A percentile compares a stretch with the other conserved stretches of the same genome.
phyloP scores from a whole-genome alignment of 1,284 basidiomycete species.

The Ganoderma resinaceum region DNA sequence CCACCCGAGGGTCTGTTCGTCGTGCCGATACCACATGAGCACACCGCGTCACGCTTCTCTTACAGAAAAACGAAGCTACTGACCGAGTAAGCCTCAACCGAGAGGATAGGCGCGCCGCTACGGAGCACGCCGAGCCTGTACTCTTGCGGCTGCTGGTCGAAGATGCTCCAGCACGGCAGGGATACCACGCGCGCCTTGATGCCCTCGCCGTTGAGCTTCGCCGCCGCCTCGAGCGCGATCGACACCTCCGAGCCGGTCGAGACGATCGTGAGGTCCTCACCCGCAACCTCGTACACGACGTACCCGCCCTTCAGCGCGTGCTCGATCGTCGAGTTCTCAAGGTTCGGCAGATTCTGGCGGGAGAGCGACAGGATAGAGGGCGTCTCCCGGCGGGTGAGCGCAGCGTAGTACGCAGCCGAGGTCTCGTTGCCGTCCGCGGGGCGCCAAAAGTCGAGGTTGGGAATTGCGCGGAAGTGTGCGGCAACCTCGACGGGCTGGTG shows the following conservation, averaged over 20 bases:
- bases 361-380: slow-evolving; percentile 91
- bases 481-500: slow-evolving; percentile 95
- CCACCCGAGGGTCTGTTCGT: slow-evolving; percentile 77
- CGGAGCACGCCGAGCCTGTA: slow-evolving; percentile 89
- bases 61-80: slow-evolving; percentile 30
- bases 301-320: slow-evolving; percentile 88
- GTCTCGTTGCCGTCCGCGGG: slow-evolving; percentile 96
- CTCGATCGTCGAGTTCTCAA: slow-evolving; percentile 89
- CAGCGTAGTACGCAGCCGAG: slow-evolving; percentile 87
- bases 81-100: slow-evolving; percentile 85
- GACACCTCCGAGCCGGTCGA: slow-evolving; percentile 89
- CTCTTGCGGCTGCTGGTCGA: slow-evolving; percentile 83
- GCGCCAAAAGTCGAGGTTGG: slow-evolving; percentile 92
- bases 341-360: slow-evolving; percentile 93
- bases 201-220: slow-evolving; percentile 77
- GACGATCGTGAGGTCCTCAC: slow-evolving; percentile 87
- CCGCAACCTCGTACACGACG: slow-evolving; percentile 81
- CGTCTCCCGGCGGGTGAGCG: slow-evolving; percentile 76
- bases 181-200: slow-evolving; percentile 87
- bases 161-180: slow-evolving; percentile 90
- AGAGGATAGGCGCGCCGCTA: slow-evolving; percentile 89
- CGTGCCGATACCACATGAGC: slow-evolving; percentile 5
- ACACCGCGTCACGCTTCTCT: background rate
- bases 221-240: slow-evolving; percentile 87
- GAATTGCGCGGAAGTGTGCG: slow-evolving; percentile 86